Base-by-base conservation (phyloP, 2,329 filamentous ascomycete species). In the Alternaria gaisen region DNA sequence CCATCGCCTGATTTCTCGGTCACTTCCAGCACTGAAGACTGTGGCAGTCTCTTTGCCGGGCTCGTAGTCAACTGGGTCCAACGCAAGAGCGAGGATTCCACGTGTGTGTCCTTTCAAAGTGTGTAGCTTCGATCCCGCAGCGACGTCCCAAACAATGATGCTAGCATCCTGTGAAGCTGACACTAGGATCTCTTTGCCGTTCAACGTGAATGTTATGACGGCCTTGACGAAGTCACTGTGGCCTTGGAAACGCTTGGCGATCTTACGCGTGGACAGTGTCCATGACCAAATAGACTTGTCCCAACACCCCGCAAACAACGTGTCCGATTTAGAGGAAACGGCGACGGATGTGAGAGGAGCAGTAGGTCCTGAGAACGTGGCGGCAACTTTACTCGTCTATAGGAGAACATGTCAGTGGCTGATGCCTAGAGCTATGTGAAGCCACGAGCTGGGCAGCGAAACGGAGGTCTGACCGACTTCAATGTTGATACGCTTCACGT, bases 201-300 rank as follows among this genome's bases (percentile, higher is more conserved):
- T 81, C 5, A 96, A 72, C 24, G 80, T 85, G 12, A 86, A 83
- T 68, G 86, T 88, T 14, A 91, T 80, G 3, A 98, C 81, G 4
- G 91, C 85, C 80, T 97, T 97, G 71, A 99, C 91, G 74, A 99
- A 99, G 80, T 99, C 95, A 2, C 86, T 84, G 78, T 98, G 94
- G 5, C 93, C 93, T 59, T 86, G 85, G 68, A 89, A 93, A 65
- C 84, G 88, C 63, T 82, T 84, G n/a, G 82, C 83, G 34, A 65
- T 62, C 53, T 72, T 71, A 18, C 70, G 66, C 18, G 71, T 70
- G 18, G 84, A 81, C 32, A 90, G 81, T 2, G 72, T 85, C 91
- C 93, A 97, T 32, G 90, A 91, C 89, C 93, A 97, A 59, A 98
- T 86, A 20, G 88, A 86, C 81, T 97, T 97, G 80, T 99, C 94